Percentiles rank a stretch among this genome's conserved stretches.
Conservation (phyloP, 257 asterid species). For the Nicotiana knightiana region DNA sequence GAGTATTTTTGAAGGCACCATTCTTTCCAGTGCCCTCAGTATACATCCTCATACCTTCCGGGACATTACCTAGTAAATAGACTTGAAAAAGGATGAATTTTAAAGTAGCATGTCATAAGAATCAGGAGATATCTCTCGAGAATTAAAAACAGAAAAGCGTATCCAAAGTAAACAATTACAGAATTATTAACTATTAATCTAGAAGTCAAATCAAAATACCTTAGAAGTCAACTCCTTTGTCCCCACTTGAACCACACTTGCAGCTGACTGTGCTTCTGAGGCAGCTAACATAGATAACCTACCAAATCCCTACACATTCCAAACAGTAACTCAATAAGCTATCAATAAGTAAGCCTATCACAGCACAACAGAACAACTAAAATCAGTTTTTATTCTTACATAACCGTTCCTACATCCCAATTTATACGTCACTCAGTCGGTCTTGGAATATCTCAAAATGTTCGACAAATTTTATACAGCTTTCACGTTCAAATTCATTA, state of each 20-base stretch:
- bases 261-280: conserved; percentile 84
- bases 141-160: no score
- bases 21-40: background rate
- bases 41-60: background rate
- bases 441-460: background rate
- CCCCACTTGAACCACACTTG: conserved; percentile 83
- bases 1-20: background rate
- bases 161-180: background rate
- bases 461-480: background rate
- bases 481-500: background rate
- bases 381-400: background rate
- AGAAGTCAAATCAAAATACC: conserved; percentile 28
- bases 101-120: no score
- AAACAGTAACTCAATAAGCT: background rate
- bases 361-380: background rate
- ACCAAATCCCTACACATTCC: conserved; percentile 65
- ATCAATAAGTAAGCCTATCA: background rate
- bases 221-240: conserved; percentile 73
- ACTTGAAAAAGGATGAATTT: no score
- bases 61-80: no score
- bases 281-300: conserved; percentile 78
- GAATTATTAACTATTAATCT: background rate
- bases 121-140: no score
- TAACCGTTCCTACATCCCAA: background rate
- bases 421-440: background rate